These are phyloP conservation scores for Dictyostelium firmibasis DNA, from an alignment of 78 protist genomes.

Conservation along the genomic window DNA sequence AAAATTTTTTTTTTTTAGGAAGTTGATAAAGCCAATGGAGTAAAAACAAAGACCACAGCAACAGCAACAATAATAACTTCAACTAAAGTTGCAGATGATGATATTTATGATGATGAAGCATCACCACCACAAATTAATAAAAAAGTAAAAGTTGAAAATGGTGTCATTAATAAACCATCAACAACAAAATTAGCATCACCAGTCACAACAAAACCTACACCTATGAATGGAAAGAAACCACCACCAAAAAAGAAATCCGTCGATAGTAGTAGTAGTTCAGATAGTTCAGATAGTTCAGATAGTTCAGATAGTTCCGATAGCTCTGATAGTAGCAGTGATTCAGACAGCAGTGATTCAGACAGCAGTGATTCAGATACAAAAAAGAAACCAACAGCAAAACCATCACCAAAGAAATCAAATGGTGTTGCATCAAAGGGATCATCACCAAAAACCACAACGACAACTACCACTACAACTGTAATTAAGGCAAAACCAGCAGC, in stretches of 20 bases:
- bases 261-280: not conserved
- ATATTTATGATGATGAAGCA: not conserved
- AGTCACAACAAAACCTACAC: slow-evolving; percentile 17
- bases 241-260: not conserved
- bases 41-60: not conserved
- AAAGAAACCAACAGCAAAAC: not conserved
- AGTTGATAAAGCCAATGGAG: not conserved
- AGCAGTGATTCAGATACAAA: not conserved
- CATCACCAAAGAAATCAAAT: not conserved
- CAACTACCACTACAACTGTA: not conserved
- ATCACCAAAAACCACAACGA: not conserved
- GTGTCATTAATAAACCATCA: not conserved
- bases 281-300: not conserved
- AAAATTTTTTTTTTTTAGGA: not conserved
- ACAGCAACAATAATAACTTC: not conserved
- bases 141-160: slow-evolving; percentile 2
- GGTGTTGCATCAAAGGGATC: not conserved
- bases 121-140: not conserved
- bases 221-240: not conserved
- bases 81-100: not conserved
- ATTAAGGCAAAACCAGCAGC: not conserved
- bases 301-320: not conserved
- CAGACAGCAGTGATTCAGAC: not conserved
- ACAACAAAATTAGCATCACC: not conserved
- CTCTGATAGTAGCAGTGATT: not conserved